These are phyloP conservation scores for Termitomyces sp. DNA, from an alignment of 768 basidiomycete genomes.

Conservation along the genomic window DNA sequence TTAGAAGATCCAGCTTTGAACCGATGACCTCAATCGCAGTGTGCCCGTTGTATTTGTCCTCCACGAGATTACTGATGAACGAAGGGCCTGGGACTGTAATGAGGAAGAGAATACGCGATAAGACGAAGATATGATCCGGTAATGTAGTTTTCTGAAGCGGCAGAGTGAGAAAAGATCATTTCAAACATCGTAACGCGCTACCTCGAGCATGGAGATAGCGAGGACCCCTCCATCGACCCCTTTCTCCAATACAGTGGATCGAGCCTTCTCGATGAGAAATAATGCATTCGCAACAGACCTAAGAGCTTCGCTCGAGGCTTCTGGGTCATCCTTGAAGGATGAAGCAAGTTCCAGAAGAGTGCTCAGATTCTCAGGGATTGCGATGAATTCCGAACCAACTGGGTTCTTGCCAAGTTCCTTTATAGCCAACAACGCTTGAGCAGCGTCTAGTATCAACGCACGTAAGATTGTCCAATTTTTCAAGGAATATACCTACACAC, in stretches of 20 bases:
- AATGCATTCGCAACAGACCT: constrained; percentile 79
- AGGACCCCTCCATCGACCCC: constrained; percentile 63
- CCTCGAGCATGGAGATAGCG: constrained; percentile 57
- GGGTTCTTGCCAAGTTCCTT: constrained; percentile 75
- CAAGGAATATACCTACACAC: constrained; percentile 32
- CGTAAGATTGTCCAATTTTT: neutral
- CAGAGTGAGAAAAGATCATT: constrained; percentile 6
- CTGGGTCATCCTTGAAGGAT: constrained; percentile 51
- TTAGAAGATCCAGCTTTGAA: constrained; percentile 56
- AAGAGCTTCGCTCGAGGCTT: constrained; percentile 66
- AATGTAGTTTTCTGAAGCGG: constrained; percentile 50
- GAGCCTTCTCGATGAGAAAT: constrained; percentile 61
- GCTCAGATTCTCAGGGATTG: constrained; percentile 50
- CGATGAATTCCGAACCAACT: constrained; percentile 61
- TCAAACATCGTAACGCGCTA: constrained; percentile 16
- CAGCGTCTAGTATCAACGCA: constrained; percentile 47
- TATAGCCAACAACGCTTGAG: constrained; percentile 62
- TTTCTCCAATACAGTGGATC: constrained; percentile 50
- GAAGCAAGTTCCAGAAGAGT: constrained; percentile 49
- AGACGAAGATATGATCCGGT: constrained; percentile 67
- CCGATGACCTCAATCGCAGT: constrained; percentile 62
- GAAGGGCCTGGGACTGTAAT: constrained; percentile 51
- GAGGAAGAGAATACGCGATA: constrained; percentile 75
- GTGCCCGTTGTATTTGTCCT: constrained; percentile 53
- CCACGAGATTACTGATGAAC: constrained; percentile 59